A percentile compares a stretch with the other conserved stretches of the same genome.
phyloP scores from a whole-genome alignment of 2,329 filamentous ascomycete species.

The Fusarium phyllophilum region DNA sequence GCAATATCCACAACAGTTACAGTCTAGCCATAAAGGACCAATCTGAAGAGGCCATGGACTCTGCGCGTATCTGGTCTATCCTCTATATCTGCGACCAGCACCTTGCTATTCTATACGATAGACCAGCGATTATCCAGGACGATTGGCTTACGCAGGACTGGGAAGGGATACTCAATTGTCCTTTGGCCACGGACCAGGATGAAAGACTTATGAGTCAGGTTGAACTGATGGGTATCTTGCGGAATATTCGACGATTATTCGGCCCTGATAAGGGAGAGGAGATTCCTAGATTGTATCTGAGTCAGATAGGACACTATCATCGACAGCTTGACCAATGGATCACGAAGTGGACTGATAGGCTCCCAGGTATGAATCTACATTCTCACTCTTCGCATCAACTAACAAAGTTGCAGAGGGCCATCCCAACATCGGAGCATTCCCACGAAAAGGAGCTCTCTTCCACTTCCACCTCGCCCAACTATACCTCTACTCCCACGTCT shows the following conservation, averaged over 20 bases:
- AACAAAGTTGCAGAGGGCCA: conserved; percentile 39
- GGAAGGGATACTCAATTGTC: conserved; percentile 62
- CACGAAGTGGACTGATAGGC: conserved; percentile 46
- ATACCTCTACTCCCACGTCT: conserved; percentile 54
- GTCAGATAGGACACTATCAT: conserved; percentile 53
- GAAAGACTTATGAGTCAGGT: conserved; percentile 68
- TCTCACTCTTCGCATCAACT: no score
- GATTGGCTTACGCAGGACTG: conserved; percentile 67
- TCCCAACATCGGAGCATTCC: conserved; percentile 52
- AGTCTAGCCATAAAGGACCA: conserved; percentile 51
- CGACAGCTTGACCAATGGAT: conserved; percentile 53
- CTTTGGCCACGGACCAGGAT: conserved; percentile 63
- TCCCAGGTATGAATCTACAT: conserved; percentile 42
- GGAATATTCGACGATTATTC: conserved; percentile 64
- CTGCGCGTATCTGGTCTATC: conserved; percentile 70
- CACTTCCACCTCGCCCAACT: conserved; percentile 56
- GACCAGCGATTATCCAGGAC: conserved; percentile 67
- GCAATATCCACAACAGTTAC: conserved; percentile 57
- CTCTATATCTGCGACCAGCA: conserved; percentile 71
- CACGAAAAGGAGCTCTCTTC: conserved; percentile 52
- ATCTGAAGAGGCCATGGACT: conserved; percentile 59
- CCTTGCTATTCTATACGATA: conserved; percentile 68
- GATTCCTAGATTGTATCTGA: conserved; percentile 60
- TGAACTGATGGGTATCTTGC: conserved; percentile 66
- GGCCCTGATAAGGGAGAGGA: conserved; percentile 64